Conservation (phyloP, 345 rosid species). For the Eucalyptus decipiens region DNA sequence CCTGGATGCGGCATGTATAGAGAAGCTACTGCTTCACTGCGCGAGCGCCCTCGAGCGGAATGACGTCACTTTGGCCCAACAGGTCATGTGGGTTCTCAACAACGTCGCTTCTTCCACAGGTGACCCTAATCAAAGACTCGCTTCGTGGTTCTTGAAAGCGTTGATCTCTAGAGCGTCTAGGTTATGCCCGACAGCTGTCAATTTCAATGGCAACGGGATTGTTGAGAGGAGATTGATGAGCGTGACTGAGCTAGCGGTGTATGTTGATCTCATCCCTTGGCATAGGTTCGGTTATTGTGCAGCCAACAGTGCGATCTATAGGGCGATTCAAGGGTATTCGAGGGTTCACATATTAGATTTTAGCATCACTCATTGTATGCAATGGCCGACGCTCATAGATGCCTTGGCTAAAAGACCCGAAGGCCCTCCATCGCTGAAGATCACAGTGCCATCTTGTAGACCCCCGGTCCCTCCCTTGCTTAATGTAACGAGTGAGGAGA, state of each 20-base stretch:
- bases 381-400: slow-evolving; percentile 69
- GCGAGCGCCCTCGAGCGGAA: slow-evolving; percentile 56
- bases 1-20: slow-evolving; percentile 61
- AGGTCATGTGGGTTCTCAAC: slow-evolving; percentile 83
- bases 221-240: slow-evolving; percentile 28
- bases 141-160: slow-evolving; percentile 53
- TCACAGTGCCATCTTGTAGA: slow-evolving; percentile 39
- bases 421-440: slow-evolving; percentile 55
- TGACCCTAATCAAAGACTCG: slow-evolving; percentile 60
- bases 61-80: slow-evolving; percentile 65
- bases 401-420: slow-evolving; percentile 50
- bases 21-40: slow-evolving; percentile 65
- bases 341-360: slow-evolving; percentile 55
- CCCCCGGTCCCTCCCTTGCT: slow-evolving; percentile 55
- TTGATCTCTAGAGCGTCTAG: slow-evolving; percentile 51
- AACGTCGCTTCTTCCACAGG: slow-evolving; percentile 55
- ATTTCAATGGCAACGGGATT: slow-evolving; percentile 19
- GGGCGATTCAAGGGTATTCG: slow-evolving; percentile 29
- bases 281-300: slow-evolving; percentile 64
- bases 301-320: slow-evolving; percentile 38
- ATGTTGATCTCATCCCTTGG: slow-evolving; percentile 73
- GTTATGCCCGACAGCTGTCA: slow-evolving; percentile 38
- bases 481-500: slow-evolving; percentile 32
- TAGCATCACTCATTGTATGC: slow-evolving; percentile 66
- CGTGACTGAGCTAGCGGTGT: slow-evolving; percentile 58